Conservation (phyloP, 805 yeast species). For the Wickerhamomyces hampshirensis region DNA sequence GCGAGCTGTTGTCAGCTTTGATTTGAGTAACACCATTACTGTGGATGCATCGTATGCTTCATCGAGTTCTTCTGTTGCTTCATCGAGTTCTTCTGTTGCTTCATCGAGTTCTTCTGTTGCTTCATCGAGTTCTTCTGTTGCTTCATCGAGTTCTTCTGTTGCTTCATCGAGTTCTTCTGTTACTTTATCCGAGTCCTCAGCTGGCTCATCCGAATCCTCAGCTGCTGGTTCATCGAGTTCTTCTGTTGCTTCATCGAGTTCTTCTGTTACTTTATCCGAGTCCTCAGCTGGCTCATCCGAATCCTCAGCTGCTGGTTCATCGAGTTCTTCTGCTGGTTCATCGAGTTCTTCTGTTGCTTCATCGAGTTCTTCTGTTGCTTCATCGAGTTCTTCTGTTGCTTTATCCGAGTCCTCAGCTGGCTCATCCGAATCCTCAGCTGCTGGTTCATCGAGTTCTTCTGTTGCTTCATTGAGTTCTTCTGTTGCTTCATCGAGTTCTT, state of each 20-base stretch:
- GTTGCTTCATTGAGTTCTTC: conserved; percentile 7
- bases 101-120: conserved; percentile 12
- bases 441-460: conserved; percentile 2
- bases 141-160: conserved; percentile 2
- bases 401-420: too few species aligned
- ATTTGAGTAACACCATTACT: conserved; percentile 3
- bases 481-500: conserved; percentile 12
- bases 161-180: conserved; percentile 8
- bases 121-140: conserved; percentile 3
- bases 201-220: too few species aligned
- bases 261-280: not conserved
- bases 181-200: conserved; percentile 1
- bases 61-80: conserved; percentile 4
- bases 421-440: too few species aligned
- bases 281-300: too few species aligned
- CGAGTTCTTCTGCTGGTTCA: conserved; percentile 13
- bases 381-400: conserved; percentile 5
- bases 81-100: conserved; percentile 5
- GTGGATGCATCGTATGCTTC: conserved; percentile 4
- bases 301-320: conserved; percentile 9
- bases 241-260: conserved; percentile 3
- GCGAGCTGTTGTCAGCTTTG: conserved; percentile 4
- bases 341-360: conserved; percentile 4
- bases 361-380: conserved; percentile 4
- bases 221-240: conserved; percentile 7